phyloP scores from a whole-genome alignment of 2,329 filamentous ascomycete species.

The Cercospora sesami region DNA sequence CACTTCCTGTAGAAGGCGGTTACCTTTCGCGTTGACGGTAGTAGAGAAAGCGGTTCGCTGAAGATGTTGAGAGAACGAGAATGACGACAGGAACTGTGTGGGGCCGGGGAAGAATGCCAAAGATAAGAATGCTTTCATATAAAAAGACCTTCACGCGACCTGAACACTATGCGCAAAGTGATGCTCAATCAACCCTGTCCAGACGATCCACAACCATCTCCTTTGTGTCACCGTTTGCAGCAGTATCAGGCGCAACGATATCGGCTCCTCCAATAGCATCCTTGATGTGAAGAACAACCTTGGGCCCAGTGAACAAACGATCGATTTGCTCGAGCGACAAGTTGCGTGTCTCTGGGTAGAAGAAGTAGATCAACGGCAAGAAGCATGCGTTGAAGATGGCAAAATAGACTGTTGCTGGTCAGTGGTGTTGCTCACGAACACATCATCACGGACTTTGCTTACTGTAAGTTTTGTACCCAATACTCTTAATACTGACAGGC shows the following conservation, averaged over 20 bases:
- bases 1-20: slow-evolving; percentile 25
- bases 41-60: not conserved
- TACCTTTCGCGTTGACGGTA: slow-evolving; percentile 14
- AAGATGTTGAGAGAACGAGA: not conserved
- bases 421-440: too few species aligned
- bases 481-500: slow-evolving; percentile 41
- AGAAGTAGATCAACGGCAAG: slow-evolving; percentile 61
- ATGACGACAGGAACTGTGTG: not conserved
- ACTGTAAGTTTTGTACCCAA: slow-evolving; percentile 39
- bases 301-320: slow-evolving; percentile 46
- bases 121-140: not conserved
- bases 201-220: slow-evolving; percentile 13
- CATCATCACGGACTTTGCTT: not conserved
- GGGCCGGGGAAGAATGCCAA: not conserved
- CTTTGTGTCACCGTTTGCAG: slow-evolving; percentile 1
- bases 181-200: slow-evolving; percentile 1
- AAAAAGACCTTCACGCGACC: not conserved
- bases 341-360: slow-evolving; percentile 49
- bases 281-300: slow-evolving; percentile 24
- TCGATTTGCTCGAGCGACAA: slow-evolving; percentile 56
- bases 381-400: slow-evolving; percentile 54
- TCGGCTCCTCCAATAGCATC: slow-evolving; percentile 17
- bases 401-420: slow-evolving; percentile 42
- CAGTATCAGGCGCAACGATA: not conserved
- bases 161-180: not conserved